A percentile compares a stretch with the other conserved stretches of the same genome.
phyloP scores from a whole-genome alignment of 169 alveolate genomes.

The Plasmodium inui region DNA sequence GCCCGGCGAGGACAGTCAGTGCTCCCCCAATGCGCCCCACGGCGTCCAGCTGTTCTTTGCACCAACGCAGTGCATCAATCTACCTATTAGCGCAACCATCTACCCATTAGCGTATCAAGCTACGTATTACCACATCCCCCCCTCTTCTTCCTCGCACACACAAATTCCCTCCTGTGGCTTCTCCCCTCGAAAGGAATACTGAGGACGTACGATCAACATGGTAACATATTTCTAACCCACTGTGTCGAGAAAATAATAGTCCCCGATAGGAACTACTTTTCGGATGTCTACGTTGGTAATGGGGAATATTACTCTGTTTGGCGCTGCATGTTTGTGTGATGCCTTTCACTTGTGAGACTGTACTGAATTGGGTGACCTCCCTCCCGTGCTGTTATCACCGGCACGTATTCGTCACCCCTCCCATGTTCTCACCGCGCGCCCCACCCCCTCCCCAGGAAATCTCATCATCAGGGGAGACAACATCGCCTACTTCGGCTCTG shows the following conservation, averaged over 20 bases:
- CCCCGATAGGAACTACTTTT: constrained; percentile 73
- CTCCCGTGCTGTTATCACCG: not conserved
- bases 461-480: constrained; percentile 85
- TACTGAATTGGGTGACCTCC: not conserved
- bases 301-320: not conserved
- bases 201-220: constrained; percentile 85
- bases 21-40: too few relatives aligned
- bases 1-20: not conserved
- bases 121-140: not conserved
- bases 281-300: constrained; percentile 86
- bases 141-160: not conserved
- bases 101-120: not conserved
- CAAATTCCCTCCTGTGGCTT: constrained; percentile 3
- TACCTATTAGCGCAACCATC: not conserved
- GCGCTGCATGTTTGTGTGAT: not conserved
- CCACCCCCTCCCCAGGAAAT: constrained; percentile 71
- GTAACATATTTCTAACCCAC: constrained; percentile 84
- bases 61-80: not conserved
- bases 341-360: not conserved
- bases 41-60: not conserved
- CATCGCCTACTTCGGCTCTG: constrained; percentile 84
- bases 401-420: not conserved
- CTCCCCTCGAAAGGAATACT: constrained; percentile 77
- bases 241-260: constrained; percentile 82
- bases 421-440: not conserved